A percentile compares a stretch with the other conserved stretches of the same genome.
These are phyloP conservation scores for Termitomyces sp. DNA, from an alignment of 768 basidiomycete genomes.

Conservation along the genomic window DNA sequence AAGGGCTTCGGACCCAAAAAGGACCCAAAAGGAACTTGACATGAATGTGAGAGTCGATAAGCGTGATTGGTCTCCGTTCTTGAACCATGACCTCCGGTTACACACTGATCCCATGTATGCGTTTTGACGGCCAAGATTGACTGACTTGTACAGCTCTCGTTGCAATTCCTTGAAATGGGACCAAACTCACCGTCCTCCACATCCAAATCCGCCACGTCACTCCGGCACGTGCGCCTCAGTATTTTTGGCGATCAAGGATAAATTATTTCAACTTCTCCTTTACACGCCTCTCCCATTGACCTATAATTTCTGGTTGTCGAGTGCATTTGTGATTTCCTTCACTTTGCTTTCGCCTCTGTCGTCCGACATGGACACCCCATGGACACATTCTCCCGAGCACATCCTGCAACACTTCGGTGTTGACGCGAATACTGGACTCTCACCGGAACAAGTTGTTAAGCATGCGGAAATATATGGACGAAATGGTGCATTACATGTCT, in stretches of 20 bases:
- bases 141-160: neutral
- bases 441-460: constrained; percentile 58
- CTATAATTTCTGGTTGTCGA: constrained; percentile 6
- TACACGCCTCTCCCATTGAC: neutral
- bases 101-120: neutral
- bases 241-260: constrained; percentile 15
- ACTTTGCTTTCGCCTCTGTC: constrained; percentile 13
- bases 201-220: constrained; percentile 34
- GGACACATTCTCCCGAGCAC: constrained; percentile 67
- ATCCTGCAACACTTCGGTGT: constrained; percentile 73
- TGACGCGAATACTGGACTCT: constrained; percentile 57
- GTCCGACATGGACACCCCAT: constrained; percentile 62
- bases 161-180: neutral
- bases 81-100: neutral
- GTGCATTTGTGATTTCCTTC: constrained; percentile 8
- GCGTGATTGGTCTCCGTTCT: constrained; percentile 20
- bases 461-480: constrained; percentile 80
- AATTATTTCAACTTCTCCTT: neutral
- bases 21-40: neutral
- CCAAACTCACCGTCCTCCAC: neutral
- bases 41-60: constrained; percentile 25
- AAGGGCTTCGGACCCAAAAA: neutral
- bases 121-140: neutral
- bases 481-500: constrained; percentile 54
- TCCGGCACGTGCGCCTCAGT: constrained; percentile 26